Evolutionary conservation across 768 basidiomycete species (phyloP), one percentile per base, ranked within the genome.

Genomic region (Symmetrospora coprosmae): DNA sequence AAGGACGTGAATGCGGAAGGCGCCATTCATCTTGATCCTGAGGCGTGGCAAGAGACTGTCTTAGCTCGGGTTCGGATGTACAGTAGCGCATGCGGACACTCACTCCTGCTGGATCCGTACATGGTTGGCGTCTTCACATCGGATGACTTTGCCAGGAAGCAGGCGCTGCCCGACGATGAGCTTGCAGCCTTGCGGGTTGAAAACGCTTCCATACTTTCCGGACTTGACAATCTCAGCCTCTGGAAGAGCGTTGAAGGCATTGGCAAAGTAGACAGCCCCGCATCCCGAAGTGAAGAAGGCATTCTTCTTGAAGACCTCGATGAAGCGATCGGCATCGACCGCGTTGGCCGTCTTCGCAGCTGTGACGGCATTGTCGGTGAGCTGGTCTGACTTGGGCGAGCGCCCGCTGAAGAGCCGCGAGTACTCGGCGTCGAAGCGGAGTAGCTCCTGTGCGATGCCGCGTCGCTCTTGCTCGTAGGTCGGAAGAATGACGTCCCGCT

Each of bases 231-330:
- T 64, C 13, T 65, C 65, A 25, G 63, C 52, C 16, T 67, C 66
- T 31, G 61, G 61, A 23, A 68, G 61, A 1, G 65, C 68, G 58
- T 67, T 68, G 59, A 70, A 65, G 23, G 53, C 40, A 50, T 65
- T 66, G 33, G 59, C 63, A 35, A 46, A 46, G 53, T 70, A 70
- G 55, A 70, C 51, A 11, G 67, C 69, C 23, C 69, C 69, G 49
- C 66, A 66, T 13, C 69, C 69, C 1, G 64, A 64, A 16, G 65
- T 68, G 65, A 69, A 69, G 63, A 62, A 63, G 19, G 68, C 67
- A 60, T 69, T 69, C 65, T 66, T 61, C 62, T 69, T 69, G 67
- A 69, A 69, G 16, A 61, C 40, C 43, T 65, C 68, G 49, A 69
- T 69, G 63, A 69, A 69, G 21, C 55, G 41, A 31, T 66, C 45